These are phyloP conservation scores for Ceriops zippeliana DNA, from an alignment of 345 rosid species.

Conservation along the genomic window DNA sequence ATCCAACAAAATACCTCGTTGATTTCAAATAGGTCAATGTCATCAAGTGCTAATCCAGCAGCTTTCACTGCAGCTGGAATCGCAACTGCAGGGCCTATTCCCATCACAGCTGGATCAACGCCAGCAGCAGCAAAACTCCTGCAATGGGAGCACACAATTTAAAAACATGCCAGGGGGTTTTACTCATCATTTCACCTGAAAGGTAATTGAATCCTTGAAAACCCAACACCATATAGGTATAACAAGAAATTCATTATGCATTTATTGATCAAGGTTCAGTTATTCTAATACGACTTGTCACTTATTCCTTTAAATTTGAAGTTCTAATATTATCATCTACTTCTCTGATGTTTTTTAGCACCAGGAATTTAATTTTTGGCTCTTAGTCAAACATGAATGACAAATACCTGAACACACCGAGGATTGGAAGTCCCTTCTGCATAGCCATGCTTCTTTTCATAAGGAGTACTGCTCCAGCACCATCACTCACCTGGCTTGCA, in stretches of 20 bases:
- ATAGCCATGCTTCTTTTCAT: constrained; percentile 83
- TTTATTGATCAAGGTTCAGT: too few species aligned
- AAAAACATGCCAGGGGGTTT: too few species aligned
- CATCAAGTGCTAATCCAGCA: constrained; percentile 66
- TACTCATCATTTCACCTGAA: too few species aligned
- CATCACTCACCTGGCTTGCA: constrained; percentile 97
- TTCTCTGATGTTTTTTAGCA: too few species aligned
- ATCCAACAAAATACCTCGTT: constrained; percentile 55
- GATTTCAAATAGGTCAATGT: constrained; percentile 81
- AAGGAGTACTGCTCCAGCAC: constrained; percentile 92
- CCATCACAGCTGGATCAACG: constrained; percentile 94
- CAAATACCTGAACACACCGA: constrained; percentile 80
- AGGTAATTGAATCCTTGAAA: too few species aligned
- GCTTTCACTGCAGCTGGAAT: constrained; percentile 86
- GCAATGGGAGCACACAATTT: background rate
- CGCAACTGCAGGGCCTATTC: constrained; percentile 87
- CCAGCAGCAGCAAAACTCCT: constrained; percentile 97
- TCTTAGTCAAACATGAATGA: background rate
- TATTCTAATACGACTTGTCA: too few species aligned
- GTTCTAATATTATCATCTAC: too few species aligned
- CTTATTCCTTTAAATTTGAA: too few species aligned
- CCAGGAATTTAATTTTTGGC: too few species aligned
- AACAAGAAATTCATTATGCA: too few species aligned
- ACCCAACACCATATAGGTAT: too few species aligned
- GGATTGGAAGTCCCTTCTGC: constrained; percentile 86